Evolutionary conservation across 495 filamentous ascomycete species (phyloP), one percentile per base, ranked within the genome.

Genomic region (Oleoguttula mirabilis): DNA sequence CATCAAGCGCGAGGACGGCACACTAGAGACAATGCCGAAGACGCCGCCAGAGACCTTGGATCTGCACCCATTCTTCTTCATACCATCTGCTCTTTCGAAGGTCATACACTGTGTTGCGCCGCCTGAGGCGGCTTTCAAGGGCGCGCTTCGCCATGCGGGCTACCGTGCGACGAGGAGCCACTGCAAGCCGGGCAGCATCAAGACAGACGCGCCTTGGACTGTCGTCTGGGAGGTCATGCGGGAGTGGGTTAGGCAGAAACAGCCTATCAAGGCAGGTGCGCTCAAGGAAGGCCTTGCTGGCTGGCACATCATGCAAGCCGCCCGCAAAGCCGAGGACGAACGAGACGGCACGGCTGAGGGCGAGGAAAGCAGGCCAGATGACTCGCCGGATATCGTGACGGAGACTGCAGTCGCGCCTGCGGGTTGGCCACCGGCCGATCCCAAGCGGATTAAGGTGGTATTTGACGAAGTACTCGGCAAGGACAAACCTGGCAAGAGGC

Each of bases 211-310:
- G 10, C 80, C 84, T 0, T 95, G 87, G 86, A 65, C 62, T 2
- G 73, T 84, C 2, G 70, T 96, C 32, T 96, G 90, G 90, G 80
- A 94, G 48, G 69, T 96, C 22, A 94, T 96, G 78, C 70, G 82
- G 24, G 83, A 92, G 63, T 98, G 88, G 88, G 68, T 76, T 2
- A 68, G 78, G 28, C 87, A 90, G 50, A 80, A 77, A 43, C 61
- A 68, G 0, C 84, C 85, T 0, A 64, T 88, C 33, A 92, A 81
- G 49, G 71, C 77, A 33, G 69, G 66, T 0, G 68, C 75, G 3
- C 59, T 94, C n/a, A 77, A 71, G 43, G 65, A 75, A 24, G 72
- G 73, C 15, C 82, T 64, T n/a, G 60, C 82, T 0, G 88, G 77
- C 6, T 83, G 75, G 31, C 72, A 58, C 10, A 76, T 95, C 36